Percentiles rank a stretch among this genome's conserved stretches.
Conservation (phyloP, 2,329 filamentous ascomycete genomes). For the Monosporascus cannonballus region DNA sequence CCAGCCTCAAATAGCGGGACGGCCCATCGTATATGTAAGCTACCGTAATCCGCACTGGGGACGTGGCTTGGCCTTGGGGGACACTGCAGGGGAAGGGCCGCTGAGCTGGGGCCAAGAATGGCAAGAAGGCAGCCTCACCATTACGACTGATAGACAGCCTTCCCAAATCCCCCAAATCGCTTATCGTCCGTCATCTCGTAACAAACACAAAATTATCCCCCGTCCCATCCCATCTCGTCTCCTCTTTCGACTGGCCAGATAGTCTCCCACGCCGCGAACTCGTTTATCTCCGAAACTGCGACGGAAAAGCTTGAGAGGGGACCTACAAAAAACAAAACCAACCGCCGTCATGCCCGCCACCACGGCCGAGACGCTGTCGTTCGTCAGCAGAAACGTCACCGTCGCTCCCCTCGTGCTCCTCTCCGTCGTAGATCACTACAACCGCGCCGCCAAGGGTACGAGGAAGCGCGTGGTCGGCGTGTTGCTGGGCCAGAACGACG, state of each 20-base stretch:
- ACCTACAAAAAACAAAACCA: neutral
- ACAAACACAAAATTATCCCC: too few relatives aligned
- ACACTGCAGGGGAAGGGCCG: too few relatives aligned
- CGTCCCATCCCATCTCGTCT: too few relatives aligned
- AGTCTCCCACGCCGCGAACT: too few relatives aligned
- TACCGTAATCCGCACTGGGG: neutral
- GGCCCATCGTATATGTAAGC: neutral
- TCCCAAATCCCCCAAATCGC: neutral
- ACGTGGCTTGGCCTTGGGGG: neutral
- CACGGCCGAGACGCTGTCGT: slow-evolving; percentile 90
- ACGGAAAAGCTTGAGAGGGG: neutral
- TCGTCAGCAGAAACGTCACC: slow-evolving; percentile 91
- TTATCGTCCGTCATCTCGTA: neutral
- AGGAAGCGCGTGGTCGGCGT: slow-evolving; percentile 87
- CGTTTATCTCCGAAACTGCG: too few relatives aligned
- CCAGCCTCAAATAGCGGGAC: neutral
- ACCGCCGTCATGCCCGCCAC: slow-evolving; percentile 74
- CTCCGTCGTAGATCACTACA: slow-evolving; percentile 97
- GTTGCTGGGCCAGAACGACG: slow-evolving; percentile 89
- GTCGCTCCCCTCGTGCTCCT: slow-evolving; percentile 97
- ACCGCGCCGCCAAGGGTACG: slow-evolving; percentile 84
- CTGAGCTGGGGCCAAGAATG: too few relatives aligned
- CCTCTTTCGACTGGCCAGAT: too few relatives aligned
- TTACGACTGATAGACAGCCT: slow-evolving; percentile 4
- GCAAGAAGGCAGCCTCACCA: slow-evolving; percentile 2